Evolutionary conservation across 2,329 filamentous ascomycete species (phyloP), one percentile per base, ranked within the genome.

Genomic region (Tolypocladium capitatum): DNA sequence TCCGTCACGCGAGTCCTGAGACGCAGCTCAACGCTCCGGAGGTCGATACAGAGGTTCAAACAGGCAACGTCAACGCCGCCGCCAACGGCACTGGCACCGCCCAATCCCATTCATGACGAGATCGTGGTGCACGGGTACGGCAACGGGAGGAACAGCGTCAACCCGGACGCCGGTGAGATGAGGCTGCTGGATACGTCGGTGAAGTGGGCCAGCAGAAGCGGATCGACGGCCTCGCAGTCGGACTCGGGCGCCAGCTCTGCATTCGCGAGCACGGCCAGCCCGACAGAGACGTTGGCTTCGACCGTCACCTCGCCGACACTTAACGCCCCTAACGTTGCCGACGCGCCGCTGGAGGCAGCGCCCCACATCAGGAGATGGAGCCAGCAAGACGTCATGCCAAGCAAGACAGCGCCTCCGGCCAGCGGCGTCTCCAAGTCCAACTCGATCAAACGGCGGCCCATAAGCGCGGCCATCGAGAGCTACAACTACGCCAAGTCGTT

Each of bases 51-150:
- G 18, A 56, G 56, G 46, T 63, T 67, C 16, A 58, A 56, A 47
- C 51, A 56, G 5, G 52, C 54, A 1, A 50, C 47, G 4, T 52
- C 54, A 0, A 50, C 55, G 2, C 49, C 57, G 0, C 52, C 55
- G 16, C 47, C 51, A 0, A 48, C 52, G 5, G 42, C 53, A 11
- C 48, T 52, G 1, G 46, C 56, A 2, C 18, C 52, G 21, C 52
- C 55, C 20, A 42, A 51, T 41, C 55, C 53, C 1, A 53, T 58
- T 0, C 70, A 72, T 49, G 70, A 73, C 46, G 75, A 79, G 54
- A 76, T 77, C 28, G 61, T 76, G 0, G 66, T 77, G 7, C 66
- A 70, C 5, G 72, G 73, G 1, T 77, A 78, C 49, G 75, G 74
- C 10, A 77, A 78, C 44, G 73, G 73, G 1, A 74, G 69, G 2